Evolutionary conservation across 129 eudicot species (phyloP).

Genomic region (Centella asiatica): DNA sequence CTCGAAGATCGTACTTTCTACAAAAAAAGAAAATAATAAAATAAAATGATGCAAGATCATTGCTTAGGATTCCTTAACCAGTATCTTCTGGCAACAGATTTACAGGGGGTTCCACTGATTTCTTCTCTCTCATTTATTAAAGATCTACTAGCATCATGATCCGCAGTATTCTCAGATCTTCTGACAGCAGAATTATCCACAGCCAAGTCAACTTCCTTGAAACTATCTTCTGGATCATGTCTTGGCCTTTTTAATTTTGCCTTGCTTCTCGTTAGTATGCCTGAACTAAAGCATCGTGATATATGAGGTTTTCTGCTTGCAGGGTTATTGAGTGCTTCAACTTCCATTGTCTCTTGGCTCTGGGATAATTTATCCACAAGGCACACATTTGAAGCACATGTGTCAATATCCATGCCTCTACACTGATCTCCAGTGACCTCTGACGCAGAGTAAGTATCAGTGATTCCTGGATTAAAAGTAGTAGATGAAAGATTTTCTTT

Average conservation of each 20-base stretch:
- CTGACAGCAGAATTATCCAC: background rate
- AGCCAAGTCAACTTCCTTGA: background rate
- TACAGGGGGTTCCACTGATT: background rate
- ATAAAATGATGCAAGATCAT: too few species aligned
- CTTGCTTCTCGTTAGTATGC: conserved; percentile 5
- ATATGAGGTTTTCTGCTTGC: too few species aligned
- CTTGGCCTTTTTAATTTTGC: background rate
- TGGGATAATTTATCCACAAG: background rate
- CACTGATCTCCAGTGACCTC: background rate
- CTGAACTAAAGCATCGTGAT: background rate
- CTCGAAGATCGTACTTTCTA: too few species aligned
- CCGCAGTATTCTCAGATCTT: background rate
- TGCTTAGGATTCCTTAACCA: background rate
- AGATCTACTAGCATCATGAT: background rate
- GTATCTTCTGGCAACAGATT: background rate
- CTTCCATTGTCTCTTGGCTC: background rate
- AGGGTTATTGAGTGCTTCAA: background rate
- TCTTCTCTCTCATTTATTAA: background rate
- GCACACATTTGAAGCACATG: background rate
- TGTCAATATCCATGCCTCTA: background rate
- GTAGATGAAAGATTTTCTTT: background rate
- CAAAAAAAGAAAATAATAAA: too few species aligned
- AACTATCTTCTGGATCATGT: background rate
- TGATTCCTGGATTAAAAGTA: background rate
- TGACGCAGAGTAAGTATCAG: background rate